A percentile compares a stretch with the other conserved stretches of the same genome.
Conservation (phyloP, 768 basidiomycete species). For the Cystobasidium ongulense region DNA sequence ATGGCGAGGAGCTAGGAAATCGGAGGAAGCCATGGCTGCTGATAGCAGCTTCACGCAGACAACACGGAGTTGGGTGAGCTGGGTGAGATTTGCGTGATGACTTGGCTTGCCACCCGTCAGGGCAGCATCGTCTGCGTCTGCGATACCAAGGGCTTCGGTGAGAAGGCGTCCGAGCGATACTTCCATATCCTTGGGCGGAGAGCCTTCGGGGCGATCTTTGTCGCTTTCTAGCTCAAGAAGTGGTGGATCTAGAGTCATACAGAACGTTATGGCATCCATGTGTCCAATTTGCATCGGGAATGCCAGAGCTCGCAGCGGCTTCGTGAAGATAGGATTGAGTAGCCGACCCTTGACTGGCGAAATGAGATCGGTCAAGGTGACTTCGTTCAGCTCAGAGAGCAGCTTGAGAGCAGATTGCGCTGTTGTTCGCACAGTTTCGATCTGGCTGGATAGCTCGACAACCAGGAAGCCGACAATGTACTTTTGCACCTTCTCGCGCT, state of each 20-base stretch:
- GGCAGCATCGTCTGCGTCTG: slow-evolving; percentile 86
- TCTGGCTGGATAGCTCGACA: slow-evolving; percentile 73
- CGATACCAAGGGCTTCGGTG: slow-evolving; percentile 86
- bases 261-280: slow-evolving; percentile 92
- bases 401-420: slow-evolving; percentile 71
- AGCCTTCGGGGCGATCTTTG: slow-evolving; percentile 14
- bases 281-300: slow-evolving; percentile 94
- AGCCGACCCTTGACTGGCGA: slow-evolving; percentile 77
- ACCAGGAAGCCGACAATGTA: slow-evolving; percentile 73
- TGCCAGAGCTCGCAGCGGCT: slow-evolving; percentile 86
- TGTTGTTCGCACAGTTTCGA: slow-evolving; percentile 71
- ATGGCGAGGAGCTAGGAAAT: slow-evolving; percentile 74
- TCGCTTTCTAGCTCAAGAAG: slow-evolving; percentile 67
- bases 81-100: slow-evolving; percentile 66
- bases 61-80: slow-evolving; percentile 80
- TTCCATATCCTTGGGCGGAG: slow-evolving; percentile 18
- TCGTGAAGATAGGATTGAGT: slow-evolving; percentile 83
- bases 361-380: slow-evolving; percentile 68
- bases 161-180: slow-evolving; percentile 44
- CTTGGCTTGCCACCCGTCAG: slow-evolving; percentile 62
- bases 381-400: slow-evolving; percentile 64
- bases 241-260: slow-evolving; percentile 77
- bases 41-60: slow-evolving; percentile 88
- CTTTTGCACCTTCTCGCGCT: slow-evolving; percentile 47
- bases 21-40: slow-evolving; percentile 87